Evolutionary conservation across 2,329 filamentous ascomycete species (phyloP), one percentile per base, ranked within the genome.

Genomic region (Scedosporium apiospermum): DNA sequence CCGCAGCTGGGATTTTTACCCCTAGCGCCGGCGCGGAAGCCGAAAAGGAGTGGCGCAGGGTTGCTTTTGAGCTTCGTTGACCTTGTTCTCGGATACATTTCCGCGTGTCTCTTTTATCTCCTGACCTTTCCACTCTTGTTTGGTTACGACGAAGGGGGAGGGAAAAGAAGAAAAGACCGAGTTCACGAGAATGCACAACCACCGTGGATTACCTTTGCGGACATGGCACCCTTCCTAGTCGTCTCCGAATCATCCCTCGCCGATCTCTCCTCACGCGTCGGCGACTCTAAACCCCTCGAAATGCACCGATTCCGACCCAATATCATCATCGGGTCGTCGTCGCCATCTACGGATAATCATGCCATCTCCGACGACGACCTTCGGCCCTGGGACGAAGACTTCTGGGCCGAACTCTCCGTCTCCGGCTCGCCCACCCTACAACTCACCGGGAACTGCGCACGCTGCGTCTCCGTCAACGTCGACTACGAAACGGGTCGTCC

Each of bases 141-240:
- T 5, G 3, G 16, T 14, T n/a, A 30, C 10, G 49, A 30, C 7
- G 18, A 18, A 23, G 42, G 21, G 16, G 55, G 44, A n/a, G 44
- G 44, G 5, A n/a, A 27, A 53, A 4, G 21, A 10, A 21, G n/a
- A n/a, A 53, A 53, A 21, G n/a, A 53, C 21, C 21, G n/a, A 12
- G 18, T 26, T 53, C 30, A 10, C 26, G 21, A 38, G 3, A 10
- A 34, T 34, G 30, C 7, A 34, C 34, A 14, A 9, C 69, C 78
- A n/a, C 70, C 68, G 42, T 82, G 77, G 69, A 80, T 93, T 53
- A 84, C 83, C 2, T 95, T 93, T 73, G 83, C 86, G 46, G 90
- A 95, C 73, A 83, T 84, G 65, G 89, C 90, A 1, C 88, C 90
- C 0, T 89, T 89, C 71, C 81, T 96, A 14, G 73, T 96, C 26